Conservation (phyloP, 2,329 filamentous ascomycete species). For the Graphiopsis chlorocephala region DNA sequence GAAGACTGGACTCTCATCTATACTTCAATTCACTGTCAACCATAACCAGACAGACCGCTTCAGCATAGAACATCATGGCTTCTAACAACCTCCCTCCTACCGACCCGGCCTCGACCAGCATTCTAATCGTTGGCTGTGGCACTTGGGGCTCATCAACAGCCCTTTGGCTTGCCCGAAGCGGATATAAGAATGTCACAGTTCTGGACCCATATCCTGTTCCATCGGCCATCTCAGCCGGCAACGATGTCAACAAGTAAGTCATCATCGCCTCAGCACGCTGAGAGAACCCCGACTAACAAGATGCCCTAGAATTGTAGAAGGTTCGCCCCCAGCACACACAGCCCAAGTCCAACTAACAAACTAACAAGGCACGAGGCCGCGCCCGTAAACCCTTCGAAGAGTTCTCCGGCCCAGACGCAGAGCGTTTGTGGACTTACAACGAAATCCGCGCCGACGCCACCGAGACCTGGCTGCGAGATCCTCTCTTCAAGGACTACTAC, state of each 20-base stretch:
- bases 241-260: constrained; percentile 47
- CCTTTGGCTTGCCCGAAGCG: constrained; percentile 49
- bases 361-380: constrained; percentile 18
- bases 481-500: constrained; percentile 44
- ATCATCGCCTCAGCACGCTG: too few relatives aligned
- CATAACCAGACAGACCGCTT: background rate
- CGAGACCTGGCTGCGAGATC: constrained; percentile 44
- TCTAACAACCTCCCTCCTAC: background rate
- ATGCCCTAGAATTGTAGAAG: constrained; percentile 39
- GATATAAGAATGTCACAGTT: constrained; percentile 50
- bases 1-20: background rate
- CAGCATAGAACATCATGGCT: background rate
- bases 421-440: constrained; percentile 16
- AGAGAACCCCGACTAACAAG: background rate
- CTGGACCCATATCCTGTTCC: constrained; percentile 48
- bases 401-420: constrained; percentile 9
- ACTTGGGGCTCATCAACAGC: constrained; percentile 55
- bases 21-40: background rate
- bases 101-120: constrained; percentile 13
- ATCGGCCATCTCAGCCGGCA: constrained; percentile 49
- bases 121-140: constrained; percentile 49
- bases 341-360: constrained; percentile 11
- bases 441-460: constrained; percentile 37
- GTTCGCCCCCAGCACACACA: constrained; percentile 24
- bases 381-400: constrained; percentile 11